Percentiles rank a stretch among this genome's conserved stretches.
phyloP scores from a whole-genome alignment of 2,329 filamentous ascomycete species.

The Colletotrichum australisinense region DNA sequence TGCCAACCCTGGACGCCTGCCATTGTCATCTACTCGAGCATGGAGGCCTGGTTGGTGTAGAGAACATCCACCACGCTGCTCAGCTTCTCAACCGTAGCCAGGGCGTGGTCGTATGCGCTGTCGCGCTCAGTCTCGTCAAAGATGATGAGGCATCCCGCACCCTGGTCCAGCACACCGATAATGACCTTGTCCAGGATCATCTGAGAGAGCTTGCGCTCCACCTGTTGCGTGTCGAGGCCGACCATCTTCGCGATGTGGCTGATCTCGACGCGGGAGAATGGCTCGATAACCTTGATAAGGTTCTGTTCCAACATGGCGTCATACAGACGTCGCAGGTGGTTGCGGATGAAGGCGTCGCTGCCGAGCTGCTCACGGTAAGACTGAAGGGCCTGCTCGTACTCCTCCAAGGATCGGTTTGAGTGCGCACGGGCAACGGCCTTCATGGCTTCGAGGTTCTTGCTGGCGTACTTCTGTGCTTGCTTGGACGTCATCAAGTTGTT shows the following conservation, averaged over 20 bases:
- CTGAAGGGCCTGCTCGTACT: slow-evolving; percentile 93
- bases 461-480: slow-evolving; percentile 95
- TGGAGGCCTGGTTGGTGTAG: slow-evolving; percentile 96
- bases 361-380: slow-evolving; percentile 94
- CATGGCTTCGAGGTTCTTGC: slow-evolving; percentile 97
- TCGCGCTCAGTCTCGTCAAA: slow-evolving; percentile 96
- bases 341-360: slow-evolving; percentile 94
- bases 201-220: slow-evolving; percentile 97
- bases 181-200: slow-evolving; percentile 99
- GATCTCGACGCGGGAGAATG: slow-evolving; percentile 96
- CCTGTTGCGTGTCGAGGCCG: slow-evolving; percentile 92
- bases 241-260: slow-evolving; percentile 98
- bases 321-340: slow-evolving; percentile 94
- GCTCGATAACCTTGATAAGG: slow-evolving; percentile 99
- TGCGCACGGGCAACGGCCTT: slow-evolving; percentile 97
- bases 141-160: slow-evolving; percentile 96
- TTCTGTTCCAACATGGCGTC: slow-evolving; percentile 99
- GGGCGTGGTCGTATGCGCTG: slow-evolving; percentile 91
- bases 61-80: slow-evolving; percentile 97
- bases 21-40: slow-evolving; percentile 79
- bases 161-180: slow-evolving; percentile 95
- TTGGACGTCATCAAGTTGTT: slow-evolving; percentile 95
- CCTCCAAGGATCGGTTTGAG: slow-evolving; percentile 93
- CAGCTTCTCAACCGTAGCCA: slow-evolving; percentile 96
- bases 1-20: slow-evolving; percentile 23